Percentiles rank a stretch among this genome's conserved stretches.
Conservation (phyloP, 140 eudicot genomes). For the Anethum foeniculum region DNA sequence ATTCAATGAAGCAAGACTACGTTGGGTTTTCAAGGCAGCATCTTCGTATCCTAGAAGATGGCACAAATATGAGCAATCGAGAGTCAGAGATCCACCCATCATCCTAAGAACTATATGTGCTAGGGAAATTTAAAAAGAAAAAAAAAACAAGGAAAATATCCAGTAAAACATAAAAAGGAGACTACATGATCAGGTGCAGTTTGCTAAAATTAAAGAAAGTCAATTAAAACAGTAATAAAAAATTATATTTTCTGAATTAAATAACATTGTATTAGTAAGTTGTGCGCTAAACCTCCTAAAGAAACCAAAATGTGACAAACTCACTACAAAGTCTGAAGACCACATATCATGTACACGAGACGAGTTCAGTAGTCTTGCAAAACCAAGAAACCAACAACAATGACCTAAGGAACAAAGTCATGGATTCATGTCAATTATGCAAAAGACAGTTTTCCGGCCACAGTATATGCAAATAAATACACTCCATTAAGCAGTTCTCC, state of each 20-base stretch:
- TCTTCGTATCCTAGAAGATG: slow-evolving; percentile 71
- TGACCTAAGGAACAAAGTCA: not conserved
- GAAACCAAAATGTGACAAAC: not conserved
- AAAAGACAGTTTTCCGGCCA: not conserved
- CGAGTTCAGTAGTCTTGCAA: not conserved
- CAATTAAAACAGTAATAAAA: not conserved
- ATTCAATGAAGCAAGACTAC: slow-evolving; percentile 86
- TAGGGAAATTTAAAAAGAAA: not conserved
- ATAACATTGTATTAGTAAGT: not conserved
- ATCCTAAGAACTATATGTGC: not conserved
- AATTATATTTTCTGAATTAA: not conserved
- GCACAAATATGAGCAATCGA: slow-evolving; percentile 11
- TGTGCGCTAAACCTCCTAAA: not conserved
- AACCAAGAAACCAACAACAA: not conserved
- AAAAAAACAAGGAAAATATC: not conserved
- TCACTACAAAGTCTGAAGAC: not conserved
- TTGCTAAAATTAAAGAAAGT: not conserved
- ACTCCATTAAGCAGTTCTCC: not conserved
- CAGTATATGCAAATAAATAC: not conserved
- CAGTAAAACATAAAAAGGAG: not conserved
- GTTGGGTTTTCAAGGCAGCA: slow-evolving; percentile 94
- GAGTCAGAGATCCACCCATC: not conserved
- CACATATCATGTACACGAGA: not conserved
- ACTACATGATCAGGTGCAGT: not conserved
- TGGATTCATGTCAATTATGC: not conserved